Base-by-base conservation (phyloP, 805 yeast genomes). In the Saturnispora sekii region DNA sequence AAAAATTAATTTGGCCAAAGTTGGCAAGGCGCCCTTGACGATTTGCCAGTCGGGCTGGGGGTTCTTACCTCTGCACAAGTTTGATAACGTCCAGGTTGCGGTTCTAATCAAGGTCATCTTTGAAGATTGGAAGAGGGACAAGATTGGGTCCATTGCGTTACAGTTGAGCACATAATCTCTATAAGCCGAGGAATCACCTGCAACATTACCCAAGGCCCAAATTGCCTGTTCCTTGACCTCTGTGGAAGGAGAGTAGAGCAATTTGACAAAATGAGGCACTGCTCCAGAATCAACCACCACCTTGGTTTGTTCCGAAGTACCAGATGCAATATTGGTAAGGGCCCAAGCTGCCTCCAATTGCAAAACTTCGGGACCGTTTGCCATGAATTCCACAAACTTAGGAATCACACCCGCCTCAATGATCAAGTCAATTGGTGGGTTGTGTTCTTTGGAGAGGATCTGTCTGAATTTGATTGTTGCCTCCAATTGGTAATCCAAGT, bases 321-420 rank as follows among this genome's bases (percentile, higher is more conserved):
- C 98, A 4, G 96, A 86, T 17, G 97, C 97, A 63, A 93, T 90
- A 63, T 93, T 93, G 41, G 98, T 93, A 55, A 93, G 75, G n/a
- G 97, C 97, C 98, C 98, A 93, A 8, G 98, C 97, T 10, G 97
- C 96, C 70, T 93, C 98, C 57, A 93, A 77, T 67, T 90, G 97
- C 56, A 93, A 73, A 73, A 84, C 78, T 57, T 85, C 88, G 3
- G 89, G 85, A 53, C 85, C 88, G 44, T 76, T 71, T 48, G 71
- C 69, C 88, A 93, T 83, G 56, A 89, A 87, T 55, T 76, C 80
- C 45, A 93, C 96, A 62, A 93, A 76, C 44, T 81, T 80, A 48
- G 97, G 95, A 44, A 93, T 93, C 31, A 90, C 96, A 38, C 97
- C 97, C 44, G 89, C 74, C 61, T 85, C 84, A 52, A 93, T 89